Conservation (phyloP, 345 rosid genomes). For the Gossypium longicalyx region DNA sequence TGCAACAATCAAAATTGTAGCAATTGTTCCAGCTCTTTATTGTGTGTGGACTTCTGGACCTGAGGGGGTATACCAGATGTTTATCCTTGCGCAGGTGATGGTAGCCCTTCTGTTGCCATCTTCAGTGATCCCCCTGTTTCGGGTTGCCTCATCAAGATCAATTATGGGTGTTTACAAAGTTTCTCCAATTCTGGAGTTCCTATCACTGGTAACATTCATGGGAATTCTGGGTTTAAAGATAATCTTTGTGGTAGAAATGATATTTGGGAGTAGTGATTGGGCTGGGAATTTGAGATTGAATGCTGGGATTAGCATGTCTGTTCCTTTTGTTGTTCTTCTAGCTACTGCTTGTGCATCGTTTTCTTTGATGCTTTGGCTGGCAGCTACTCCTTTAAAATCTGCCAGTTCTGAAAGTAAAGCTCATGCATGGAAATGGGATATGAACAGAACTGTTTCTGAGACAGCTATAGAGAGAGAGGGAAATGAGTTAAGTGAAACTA, state of each 20-base stretch:
- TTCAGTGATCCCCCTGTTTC: conserved; percentile 85
- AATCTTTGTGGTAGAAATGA: conserved; percentile 75
- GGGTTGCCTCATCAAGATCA: conserved; percentile 76
- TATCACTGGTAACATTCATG: conserved; percentile 51
- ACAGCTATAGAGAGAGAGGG: conserved; percentile 35
- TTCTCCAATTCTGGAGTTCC: conserved; percentile 68
- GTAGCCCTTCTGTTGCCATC: conserved; percentile 86
- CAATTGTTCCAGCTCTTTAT: conserved; percentile 80
- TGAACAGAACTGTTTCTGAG: conserved; percentile 32
- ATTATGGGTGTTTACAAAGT: conserved; percentile 83
- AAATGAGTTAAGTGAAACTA: conserved; percentile 32
- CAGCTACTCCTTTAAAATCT: conserved; percentile 83
- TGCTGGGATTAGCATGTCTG: conserved; percentile 43
- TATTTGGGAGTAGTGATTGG: conserved; percentile 94
- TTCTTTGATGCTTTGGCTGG: conserved; percentile 84
- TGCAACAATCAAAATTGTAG: conserved; percentile 70
- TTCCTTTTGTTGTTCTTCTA: conserved; percentile 55
- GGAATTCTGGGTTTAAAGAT: conserved; percentile 75
- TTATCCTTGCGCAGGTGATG: conserved; percentile 74
- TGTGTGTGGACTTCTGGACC: conserved; percentile 88
- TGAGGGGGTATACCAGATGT: conserved; percentile 85
- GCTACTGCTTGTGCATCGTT: conserved; percentile 60
- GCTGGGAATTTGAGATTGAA: conserved; percentile 76
- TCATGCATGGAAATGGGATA: conserved; percentile 56
- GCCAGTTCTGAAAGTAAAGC: conserved; percentile 47